Evolutionary conservation across 2,329 filamentous ascomycete species (phyloP), one percentile per base, ranked within the genome.

Genomic region (Monosporascus sp.): DNA sequence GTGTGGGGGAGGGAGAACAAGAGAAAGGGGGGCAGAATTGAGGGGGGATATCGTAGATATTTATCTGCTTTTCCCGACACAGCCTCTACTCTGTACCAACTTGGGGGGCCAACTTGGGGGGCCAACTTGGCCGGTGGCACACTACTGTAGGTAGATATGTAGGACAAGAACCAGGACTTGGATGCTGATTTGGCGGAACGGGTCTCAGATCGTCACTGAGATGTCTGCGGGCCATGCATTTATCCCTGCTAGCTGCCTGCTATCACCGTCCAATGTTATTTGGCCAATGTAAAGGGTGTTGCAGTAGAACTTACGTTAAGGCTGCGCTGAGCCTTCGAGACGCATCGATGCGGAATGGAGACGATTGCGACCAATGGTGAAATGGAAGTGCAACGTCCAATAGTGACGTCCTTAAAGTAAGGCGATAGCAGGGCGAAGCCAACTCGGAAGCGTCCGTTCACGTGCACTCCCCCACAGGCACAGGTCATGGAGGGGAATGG

Each of bases 1-100:
- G 72, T n/a, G 43, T 76, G 77, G 77, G 77, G 79, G 78, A 75
- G 73, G 73, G 67, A 74, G 73, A 73, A 70, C 71, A 72, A 73
- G 72, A 69, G 71, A 73, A 69, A 73, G 65, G 66, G 61, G 66
- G 62, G 64, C 59, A 67, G 65, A 66, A 63, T 61, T 62, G 58
- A 62, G 63, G 64, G 69, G 70, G 69, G 66, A 61, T 63, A 57
- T 52, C 57, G 56, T 47, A 55, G 60, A 73, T 73, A 73, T 73
- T 72, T 74, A 70, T 72, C 68, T 54, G 52, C n/a, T 24, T 43
- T 43, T 14, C 40, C 40, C 3, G 16, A 46, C 43, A 46, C 43
- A 46, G 43, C 43, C 43, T 31, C 43, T n/a, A 22, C 7, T 16
- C 26, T 19, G 3, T 46, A 8, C 22, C 14, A n/a, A 19, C 6